phyloP scores from a whole-genome alignment of 495 filamentous ascomycete genomes.

The Thozetella sp. region DNA sequence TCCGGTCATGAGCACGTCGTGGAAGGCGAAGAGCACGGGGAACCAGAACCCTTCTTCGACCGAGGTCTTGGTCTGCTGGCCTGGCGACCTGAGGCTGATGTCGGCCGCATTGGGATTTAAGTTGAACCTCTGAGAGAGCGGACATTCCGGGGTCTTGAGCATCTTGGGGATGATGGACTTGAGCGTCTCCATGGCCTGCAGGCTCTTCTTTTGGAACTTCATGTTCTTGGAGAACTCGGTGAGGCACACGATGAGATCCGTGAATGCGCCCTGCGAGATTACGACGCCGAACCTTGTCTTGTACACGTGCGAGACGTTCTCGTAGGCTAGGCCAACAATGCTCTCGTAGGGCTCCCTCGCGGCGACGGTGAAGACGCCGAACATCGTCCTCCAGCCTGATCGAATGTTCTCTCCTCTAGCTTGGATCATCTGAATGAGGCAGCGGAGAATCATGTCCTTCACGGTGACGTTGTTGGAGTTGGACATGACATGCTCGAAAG shows the following conservation, averaged over 20 bases:
- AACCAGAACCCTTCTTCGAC: slow-evolving; percentile 99
- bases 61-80: slow-evolving; percentile 59
- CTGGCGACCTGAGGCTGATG: slow-evolving; percentile 28
- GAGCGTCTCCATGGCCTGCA: slow-evolving; percentile 93
- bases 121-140: slow-evolving; percentile 65
- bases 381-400: slow-evolving; percentile 99
- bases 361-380: slow-evolving; percentile 96
- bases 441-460: slow-evolving; percentile 98
- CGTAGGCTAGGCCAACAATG: slow-evolving; percentile 94
- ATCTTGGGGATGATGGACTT: slow-evolving; percentile 91
- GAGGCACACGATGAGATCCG: slow-evolving; percentile 92
- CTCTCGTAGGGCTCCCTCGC: slow-evolving; percentile 91
- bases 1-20: slow-evolving; percentile 98
- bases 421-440: slow-evolving; percentile 98
- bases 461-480: slow-evolving; percentile 88
- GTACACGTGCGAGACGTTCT: slow-evolving; percentile 97
- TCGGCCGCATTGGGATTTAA: slow-evolving; percentile 25
- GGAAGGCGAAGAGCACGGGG: slow-evolving; percentile 95
- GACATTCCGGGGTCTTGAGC: slow-evolving; percentile 95
- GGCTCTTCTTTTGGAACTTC: slow-evolving; percentile 94
- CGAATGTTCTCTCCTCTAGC: slow-evolving; percentile 93
- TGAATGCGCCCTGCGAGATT: slow-evolving; percentile 94
- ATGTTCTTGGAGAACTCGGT: slow-evolving; percentile 99
- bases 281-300: slow-evolving; percentile 95
- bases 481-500: slow-evolving; percentile 95